phyloP scores from a whole-genome alignment of 2,329 filamentous ascomycete genomes.

The Hypoxylon rubiginosum region DNA sequence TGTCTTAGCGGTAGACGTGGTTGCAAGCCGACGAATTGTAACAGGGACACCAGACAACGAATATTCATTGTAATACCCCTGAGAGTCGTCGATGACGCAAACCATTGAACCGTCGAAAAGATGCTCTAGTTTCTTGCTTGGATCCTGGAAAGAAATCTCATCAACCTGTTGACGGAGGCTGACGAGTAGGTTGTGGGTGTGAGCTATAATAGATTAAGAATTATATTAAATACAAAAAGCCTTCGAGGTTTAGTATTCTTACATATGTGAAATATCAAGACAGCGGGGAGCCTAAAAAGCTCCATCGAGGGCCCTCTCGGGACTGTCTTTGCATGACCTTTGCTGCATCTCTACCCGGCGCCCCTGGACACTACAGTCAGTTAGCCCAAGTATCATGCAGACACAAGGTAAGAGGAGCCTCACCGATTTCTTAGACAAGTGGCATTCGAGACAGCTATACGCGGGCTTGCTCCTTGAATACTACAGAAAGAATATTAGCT shows the following conservation, averaged over 20 bases:
- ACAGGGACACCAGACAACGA: neutral
- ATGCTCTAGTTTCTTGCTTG: neutral
- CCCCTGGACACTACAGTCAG: neutral
- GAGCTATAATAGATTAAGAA: neutral
- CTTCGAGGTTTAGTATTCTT: neutral
- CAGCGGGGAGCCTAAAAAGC: neutral
- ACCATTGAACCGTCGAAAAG: neutral
- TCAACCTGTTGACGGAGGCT: neutral
- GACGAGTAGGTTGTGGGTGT: neutral
- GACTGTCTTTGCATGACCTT: neutral
- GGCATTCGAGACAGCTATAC: neutral
- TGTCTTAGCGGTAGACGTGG: neutral
- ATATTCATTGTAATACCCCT: neutral
- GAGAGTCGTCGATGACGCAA: neutral
- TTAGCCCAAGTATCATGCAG: neutral
- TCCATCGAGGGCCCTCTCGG: neutral
- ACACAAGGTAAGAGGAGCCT: neutral
- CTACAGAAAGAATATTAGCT: neutral
- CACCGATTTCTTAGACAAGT: neutral
- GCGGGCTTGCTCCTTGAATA: neutral
- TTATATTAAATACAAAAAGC: neutral
- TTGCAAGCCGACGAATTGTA: neutral
- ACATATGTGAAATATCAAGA: neutral
- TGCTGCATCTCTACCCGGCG: neutral
- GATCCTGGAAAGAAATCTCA: neutral